A percentile compares a stretch with the other conserved stretches of the same genome.
phyloP scores from a whole-genome alignment of 257 asterid genomes.

The Nicotiana tomentosiformis region DNA sequence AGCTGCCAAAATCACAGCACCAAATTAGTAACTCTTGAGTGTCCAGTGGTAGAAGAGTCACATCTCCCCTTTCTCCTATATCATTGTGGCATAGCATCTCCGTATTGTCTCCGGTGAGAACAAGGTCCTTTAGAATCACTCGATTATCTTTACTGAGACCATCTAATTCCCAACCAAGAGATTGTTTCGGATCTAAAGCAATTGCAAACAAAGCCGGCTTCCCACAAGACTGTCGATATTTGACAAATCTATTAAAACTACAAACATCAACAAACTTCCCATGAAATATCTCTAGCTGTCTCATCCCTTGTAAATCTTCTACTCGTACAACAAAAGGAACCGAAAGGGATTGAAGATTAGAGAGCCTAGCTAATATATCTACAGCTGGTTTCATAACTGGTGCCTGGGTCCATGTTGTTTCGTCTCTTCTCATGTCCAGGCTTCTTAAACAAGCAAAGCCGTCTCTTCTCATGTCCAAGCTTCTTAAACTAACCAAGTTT shows the following conservation, averaged over 20 bases:
- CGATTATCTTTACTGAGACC: background rate
- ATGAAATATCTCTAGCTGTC: background rate
- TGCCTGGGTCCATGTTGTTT: background rate
- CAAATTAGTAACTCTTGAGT: background rate
- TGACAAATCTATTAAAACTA: background rate
- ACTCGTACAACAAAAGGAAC: background rate
- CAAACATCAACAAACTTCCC: background rate
- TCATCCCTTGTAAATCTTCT: background rate
- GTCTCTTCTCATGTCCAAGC: background rate
- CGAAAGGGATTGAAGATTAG: background rate
- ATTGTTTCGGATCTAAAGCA: background rate
- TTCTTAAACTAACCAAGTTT: background rate
- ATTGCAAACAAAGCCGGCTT: background rate
- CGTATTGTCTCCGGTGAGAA: background rate
- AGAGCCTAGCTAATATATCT: background rate
- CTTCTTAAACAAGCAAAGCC: background rate
- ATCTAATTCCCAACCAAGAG: background rate
- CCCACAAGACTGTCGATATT: background rate
- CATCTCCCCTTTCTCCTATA: background rate
- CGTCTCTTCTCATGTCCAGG: background rate
- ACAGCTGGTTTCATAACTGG: background rate
- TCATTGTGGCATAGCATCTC: background rate
- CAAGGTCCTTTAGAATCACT: background rate
- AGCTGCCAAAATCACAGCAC: background rate
- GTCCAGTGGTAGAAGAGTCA: slow-evolving; percentile 14